phyloP scores from a whole-genome alignment of 106 monocot species.

The Dendrobium huoshanense region DNA sequence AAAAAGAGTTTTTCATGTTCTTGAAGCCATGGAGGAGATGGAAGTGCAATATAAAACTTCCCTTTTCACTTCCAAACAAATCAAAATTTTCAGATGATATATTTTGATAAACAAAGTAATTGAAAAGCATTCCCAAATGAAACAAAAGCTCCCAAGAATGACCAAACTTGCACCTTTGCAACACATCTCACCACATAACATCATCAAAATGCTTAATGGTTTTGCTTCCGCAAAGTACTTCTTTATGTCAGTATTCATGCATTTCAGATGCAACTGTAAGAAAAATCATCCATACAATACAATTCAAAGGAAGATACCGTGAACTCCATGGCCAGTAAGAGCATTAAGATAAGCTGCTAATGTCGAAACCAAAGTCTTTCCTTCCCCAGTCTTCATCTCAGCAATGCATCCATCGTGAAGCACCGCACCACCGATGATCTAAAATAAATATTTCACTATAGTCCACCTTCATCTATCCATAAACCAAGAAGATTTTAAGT shows the following conservation, averaged over 20 bases:
- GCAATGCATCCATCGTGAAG: constrained; percentile 98
- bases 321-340: constrained; percentile 85
- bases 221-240: background rate
- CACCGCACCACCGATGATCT: constrained; percentile 99
- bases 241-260: background rate
- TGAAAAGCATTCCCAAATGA: background rate
- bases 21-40: background rate
- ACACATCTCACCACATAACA: background rate
- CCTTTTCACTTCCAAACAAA: background rate
- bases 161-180: background rate
- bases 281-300: background rate
- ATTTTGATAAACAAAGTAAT: background rate
- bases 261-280: background rate
- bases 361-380: constrained; percentile 97
- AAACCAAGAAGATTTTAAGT: constrained; percentile 1
- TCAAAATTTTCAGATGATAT: background rate
- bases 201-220: background rate
- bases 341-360: constrained; percentile 97
- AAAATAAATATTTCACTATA: background rate
- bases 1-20: background rate
- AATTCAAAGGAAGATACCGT: constrained; percentile 40
- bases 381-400: constrained; percentile 99
- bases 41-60: background rate
- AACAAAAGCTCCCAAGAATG: background rate
- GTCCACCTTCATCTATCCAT: background rate